These are phyloP conservation scores for Metschnikowia orientalis DNA, from an alignment of 805 yeast species.

Conservation along the genomic window DNA sequence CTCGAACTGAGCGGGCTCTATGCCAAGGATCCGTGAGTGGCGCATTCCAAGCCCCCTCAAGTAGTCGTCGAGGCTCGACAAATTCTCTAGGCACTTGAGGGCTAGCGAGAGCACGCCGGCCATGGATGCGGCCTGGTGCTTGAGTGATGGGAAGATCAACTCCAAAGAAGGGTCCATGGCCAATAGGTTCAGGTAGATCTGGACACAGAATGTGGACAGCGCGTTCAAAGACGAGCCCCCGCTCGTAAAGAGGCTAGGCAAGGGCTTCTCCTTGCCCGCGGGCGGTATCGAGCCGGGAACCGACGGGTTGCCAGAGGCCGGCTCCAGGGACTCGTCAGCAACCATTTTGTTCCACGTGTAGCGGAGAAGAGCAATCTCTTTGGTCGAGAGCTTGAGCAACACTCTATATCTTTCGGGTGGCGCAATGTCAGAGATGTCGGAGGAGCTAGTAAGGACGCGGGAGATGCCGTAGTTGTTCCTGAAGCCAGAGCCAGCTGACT, in stretches of 20 bases:
- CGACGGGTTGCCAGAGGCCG: slow-evolving; percentile 12
- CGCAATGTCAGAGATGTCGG: slow-evolving; percentile 22
- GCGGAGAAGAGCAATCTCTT: slow-evolving; percentile 43
- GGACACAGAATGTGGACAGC: slow-evolving; percentile 63
- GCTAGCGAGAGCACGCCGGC: slow-evolving; percentile 74
- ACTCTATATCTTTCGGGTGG: slow-evolving; percentile 18
- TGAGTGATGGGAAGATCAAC: slow-evolving; percentile 64
- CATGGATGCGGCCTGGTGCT: slow-evolving; percentile 75
- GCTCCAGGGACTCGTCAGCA: slow-evolving; percentile 29
- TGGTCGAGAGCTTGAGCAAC: slow-evolving; percentile 15
- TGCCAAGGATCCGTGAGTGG: slow-evolving; percentile 71
- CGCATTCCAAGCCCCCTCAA: slow-evolving; percentile 63
- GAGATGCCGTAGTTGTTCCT: slow-evolving; percentile 23
- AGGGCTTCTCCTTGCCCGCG: slow-evolving; percentile 9
- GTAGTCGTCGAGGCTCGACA: slow-evolving; percentile 54
- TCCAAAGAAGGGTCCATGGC: slow-evolving; percentile 59
- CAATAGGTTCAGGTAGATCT: slow-evolving; percentile 67
- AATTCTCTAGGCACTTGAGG: slow-evolving; percentile 57
- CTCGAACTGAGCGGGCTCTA: slow-evolving; percentile 63
- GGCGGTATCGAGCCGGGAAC: slow-evolving; percentile 15
- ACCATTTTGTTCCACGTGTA: slow-evolving; percentile 41
- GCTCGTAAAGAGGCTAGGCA: slow-evolving; percentile 12
- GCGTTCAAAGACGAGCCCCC: slow-evolving; percentile 21
- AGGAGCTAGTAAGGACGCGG: slow-evolving; percentile 21
- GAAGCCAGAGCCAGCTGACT: slow-evolving; percentile 4